Conservation (phyloP, 139 green algal species). For the Desmodesmus armatus region DNA sequence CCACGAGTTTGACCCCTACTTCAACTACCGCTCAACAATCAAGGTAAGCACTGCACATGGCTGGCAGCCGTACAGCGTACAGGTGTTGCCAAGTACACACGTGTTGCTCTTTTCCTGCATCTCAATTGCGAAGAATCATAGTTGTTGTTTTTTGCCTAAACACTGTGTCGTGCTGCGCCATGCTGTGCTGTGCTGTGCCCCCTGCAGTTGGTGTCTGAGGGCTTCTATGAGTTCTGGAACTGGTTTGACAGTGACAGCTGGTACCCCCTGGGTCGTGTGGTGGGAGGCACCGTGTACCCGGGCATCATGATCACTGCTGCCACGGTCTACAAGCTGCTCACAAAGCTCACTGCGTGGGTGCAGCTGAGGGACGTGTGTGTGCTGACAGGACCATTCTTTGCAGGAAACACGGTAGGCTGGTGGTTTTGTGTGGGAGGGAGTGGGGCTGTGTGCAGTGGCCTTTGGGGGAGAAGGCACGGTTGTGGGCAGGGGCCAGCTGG, state of each 20-base stretch:
- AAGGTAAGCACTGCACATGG: constrained; percentile 34
- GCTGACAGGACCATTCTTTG: constrained; percentile 95
- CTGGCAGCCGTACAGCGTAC: too few species aligned
- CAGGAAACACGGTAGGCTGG: constrained; percentile 42
- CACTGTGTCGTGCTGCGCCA: too few species aligned
- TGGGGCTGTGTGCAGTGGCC: neutral
- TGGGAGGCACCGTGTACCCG: constrained; percentile 92
- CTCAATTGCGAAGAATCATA: too few species aligned
- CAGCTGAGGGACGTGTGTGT: constrained; percentile 96
- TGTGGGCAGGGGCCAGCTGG: neutral
- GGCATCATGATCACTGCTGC: constrained; percentile 93
- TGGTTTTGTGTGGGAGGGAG: neutral
- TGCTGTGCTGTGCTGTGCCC: neutral
- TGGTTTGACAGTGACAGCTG: constrained; percentile 92
- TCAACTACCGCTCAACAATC: constrained; percentile 89
- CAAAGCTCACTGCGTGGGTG: constrained; percentile 87
- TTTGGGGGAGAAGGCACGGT: too few species aligned
- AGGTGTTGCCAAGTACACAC: too few species aligned
- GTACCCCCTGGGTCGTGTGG: constrained; percentile 90
- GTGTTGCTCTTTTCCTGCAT: too few species aligned
- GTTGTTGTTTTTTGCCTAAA: too few species aligned
- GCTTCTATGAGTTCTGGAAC: constrained; percentile 92
- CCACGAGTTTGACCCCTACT: constrained; percentile 88
- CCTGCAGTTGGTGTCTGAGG: constrained; percentile 76
- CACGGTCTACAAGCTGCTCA: constrained; percentile 86